Evolutionary conservation across 331 rosid genomes (phyloP).

Genomic region (Phaseolus coccineus): DNA sequence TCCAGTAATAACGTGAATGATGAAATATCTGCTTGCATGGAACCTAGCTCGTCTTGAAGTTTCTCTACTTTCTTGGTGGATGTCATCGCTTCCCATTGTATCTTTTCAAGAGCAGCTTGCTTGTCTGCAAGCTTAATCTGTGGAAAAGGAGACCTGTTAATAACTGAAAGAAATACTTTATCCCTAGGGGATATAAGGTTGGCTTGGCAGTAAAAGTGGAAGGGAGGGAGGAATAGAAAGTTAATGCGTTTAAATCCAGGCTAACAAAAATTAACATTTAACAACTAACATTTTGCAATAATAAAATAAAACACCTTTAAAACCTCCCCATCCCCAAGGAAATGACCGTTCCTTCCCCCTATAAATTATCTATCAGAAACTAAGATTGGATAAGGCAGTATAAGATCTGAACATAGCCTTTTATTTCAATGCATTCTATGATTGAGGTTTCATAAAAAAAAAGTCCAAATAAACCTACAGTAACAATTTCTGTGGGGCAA

Average conservation of each 20-base stretch:
- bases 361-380: not conserved
- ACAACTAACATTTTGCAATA: no score
- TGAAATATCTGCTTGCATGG: constrained; percentile 76
- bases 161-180: constrained; percentile 16
- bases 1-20: constrained; percentile 76
- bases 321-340: not conserved
- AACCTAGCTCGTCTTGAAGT: constrained; percentile 78
- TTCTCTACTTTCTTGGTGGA: constrained; percentile 76
- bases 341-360: not conserved
- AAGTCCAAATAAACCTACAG: constrained; percentile 27
- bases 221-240: no score
- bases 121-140: constrained; percentile 98
- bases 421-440: constrained; percentile 5
- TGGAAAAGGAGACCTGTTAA: constrained; percentile 34
- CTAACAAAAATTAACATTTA: no score
- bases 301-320: no score
- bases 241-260: no score
- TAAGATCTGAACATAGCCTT: constrained; percentile 32
- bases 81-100: constrained; percentile 88
- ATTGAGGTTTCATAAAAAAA: constrained; percentile 12
- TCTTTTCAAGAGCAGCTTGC: constrained; percentile 94
- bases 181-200: no score
- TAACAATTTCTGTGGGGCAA: not conserved
- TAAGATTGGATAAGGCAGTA: constrained; percentile 19
- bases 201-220: no score